Base-by-base conservation (phyloP, 495 filamentous ascomycete species). In the Astrothelium subdiscretum region DNA sequence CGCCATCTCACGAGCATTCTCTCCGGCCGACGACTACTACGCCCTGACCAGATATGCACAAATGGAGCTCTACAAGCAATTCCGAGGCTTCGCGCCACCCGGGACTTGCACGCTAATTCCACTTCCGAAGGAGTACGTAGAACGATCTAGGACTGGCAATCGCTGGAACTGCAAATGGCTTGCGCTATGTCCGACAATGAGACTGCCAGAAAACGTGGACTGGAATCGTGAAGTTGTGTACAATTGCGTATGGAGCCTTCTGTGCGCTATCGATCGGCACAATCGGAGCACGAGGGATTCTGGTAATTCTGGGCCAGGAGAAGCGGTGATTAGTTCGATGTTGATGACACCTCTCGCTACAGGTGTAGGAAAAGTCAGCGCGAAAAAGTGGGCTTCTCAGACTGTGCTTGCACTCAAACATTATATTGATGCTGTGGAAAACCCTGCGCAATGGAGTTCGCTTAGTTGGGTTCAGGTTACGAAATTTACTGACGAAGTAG, bases 191-290 rank as follows among this genome's bases (percentile, higher is more conserved):
- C 80, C 80, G 32, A 81, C 79, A 10, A 82, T 81, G 79, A 65
- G 75, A 29, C 66, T 74, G 18, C 79, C 78, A 0, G 38, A 66
- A 2, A 43, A 69, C 59, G 76, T 72, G 24, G 44, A 20, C 20
- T 82, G 80, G 79, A 76, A 82, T 64, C 75, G 76, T 2, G 80
- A 81, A 68, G 70, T 82, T n/a, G 76, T 81, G 22, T 81, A 79
- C 62, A 75, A 81, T 66, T 79, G 80, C 70, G 66, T 78, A 1
- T 81, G 80, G 80, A 77, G 76, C 65, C 62, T 82, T 64, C 40
- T 82, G 43, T 75, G 72, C 66, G 68, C 74, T 61, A 62, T 81
- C 26, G 76, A 80, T 59, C 71, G 74, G 11, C 72, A 74, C 63
- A 81, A 82, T 68, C 69, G 72, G 31, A 59, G 26, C 2, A 12